Conservation (phyloP, 345 rosid genomes). For the Euphorbia peplus region DNA sequence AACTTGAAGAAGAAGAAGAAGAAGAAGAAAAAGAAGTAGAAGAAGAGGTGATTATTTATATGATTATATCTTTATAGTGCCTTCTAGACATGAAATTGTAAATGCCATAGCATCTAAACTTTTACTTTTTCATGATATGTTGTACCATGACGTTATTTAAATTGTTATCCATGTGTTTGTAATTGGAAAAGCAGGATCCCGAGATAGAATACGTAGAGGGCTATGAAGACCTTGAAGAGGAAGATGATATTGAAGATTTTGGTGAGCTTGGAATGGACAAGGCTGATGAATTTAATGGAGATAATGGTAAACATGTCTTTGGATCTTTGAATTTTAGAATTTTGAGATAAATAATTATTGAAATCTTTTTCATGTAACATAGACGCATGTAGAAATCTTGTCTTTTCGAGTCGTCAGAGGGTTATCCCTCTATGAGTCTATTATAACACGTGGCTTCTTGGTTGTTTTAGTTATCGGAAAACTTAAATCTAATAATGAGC, state of each 20-base stretch:
- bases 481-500: neutral
- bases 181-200: slow-evolving; percentile 49
- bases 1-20: slow-evolving; percentile 20
- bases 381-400: too few species aligned
- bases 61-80: neutral
- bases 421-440: neutral
- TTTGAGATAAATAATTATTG: neutral
- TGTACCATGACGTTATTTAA: neutral
- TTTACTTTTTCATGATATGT: neutral
- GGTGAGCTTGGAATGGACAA: slow-evolving; percentile 36
- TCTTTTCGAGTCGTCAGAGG: neutral
- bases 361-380: neutral
- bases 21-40: slow-evolving; percentile 46
- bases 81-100: too few species aligned
- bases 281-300: slow-evolving; percentile 26
- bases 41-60: slow-evolving; percentile 48
- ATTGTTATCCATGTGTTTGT: neutral
- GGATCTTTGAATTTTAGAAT: neutral
- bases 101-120: neutral
- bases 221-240: slow-evolving; percentile 70
- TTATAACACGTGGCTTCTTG: neutral
- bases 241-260: slow-evolving; percentile 91
- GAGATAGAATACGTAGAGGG: slow-evolving; percentile 80
- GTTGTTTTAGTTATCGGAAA: neutral
- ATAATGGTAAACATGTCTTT: slow-evolving; percentile 32